phyloP scores from a whole-genome alignment of 169 alveolate genomes.

The Cryptosporidium andersoni region DNA sequence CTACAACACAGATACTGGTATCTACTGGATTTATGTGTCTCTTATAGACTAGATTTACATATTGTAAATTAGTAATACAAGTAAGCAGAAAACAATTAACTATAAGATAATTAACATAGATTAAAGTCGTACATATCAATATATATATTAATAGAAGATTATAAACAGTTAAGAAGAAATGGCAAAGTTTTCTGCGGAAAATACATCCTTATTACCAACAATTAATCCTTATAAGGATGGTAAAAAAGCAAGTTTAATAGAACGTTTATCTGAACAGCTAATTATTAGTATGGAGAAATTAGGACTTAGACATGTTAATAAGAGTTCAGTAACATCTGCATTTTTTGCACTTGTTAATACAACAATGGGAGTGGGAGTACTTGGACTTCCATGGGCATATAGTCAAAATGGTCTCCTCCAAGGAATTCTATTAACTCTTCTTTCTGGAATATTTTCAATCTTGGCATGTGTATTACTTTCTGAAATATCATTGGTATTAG shows the following conservation, averaged over 20 bases:
- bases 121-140: background rate
- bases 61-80: background rate
- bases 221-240: constrained; percentile 6
- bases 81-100: background rate
- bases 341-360: constrained; percentile 68
- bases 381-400: constrained; percentile 71
- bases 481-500: constrained; percentile 39
- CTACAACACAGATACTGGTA: no score
- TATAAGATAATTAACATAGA: background rate
- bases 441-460: constrained; percentile 57
- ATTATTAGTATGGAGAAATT: constrained; percentile 68
- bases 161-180: background rate
- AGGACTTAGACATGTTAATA: constrained; percentile 34
- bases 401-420: constrained; percentile 66
- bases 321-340: constrained; percentile 57
- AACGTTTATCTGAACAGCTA: constrained; percentile 65
- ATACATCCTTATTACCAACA: constrained; percentile 39
- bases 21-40: no score
- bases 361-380: constrained; percentile 68
- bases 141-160: background rate
- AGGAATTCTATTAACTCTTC: constrained; percentile 34
- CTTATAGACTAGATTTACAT: no score
- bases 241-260: constrained; percentile 52
- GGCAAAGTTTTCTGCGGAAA: constrained; percentile 6
- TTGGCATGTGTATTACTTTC: constrained; percentile 62